phyloP scores from a whole-genome alignment of 1,284 basidiomycete genomes.

The Cystobasidium sp. region DNA sequence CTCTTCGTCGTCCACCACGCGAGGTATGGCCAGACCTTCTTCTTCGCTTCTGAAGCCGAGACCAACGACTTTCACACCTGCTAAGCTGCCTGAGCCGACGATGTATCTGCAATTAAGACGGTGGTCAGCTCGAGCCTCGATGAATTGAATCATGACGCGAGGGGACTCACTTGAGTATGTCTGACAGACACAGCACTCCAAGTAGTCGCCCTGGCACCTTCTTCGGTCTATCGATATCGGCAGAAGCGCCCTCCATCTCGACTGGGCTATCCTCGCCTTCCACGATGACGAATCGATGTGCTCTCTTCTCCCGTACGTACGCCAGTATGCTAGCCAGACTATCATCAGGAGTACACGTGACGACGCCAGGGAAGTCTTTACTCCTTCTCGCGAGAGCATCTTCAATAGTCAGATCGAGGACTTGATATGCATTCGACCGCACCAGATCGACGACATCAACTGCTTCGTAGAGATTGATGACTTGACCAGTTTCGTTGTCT shows the following conservation, averaged over 20 bases:
- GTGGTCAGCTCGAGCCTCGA: not conserved
- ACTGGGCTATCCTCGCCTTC: slow-evolving; percentile 57
- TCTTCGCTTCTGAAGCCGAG: slow-evolving; percentile 41
- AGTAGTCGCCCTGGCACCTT: slow-evolving; percentile 35
- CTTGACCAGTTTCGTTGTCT: slow-evolving; percentile 70
- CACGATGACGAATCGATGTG: slow-evolving; percentile 91
- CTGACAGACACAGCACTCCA: slow-evolving; percentile 35
- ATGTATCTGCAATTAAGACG: slow-evolving; percentile 19
- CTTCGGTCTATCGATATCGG: slow-evolving; percentile 16
- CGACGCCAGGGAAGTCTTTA: slow-evolving; percentile 92
- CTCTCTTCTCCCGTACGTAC: slow-evolving; percentile 87
- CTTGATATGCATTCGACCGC: slow-evolving; percentile 83
- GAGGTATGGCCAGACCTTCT: slow-evolving; percentile 41
- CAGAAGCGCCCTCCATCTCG: slow-evolving; percentile 26
- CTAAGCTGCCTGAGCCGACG: slow-evolving; percentile 40
- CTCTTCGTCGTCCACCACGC: slow-evolving; percentile 40
- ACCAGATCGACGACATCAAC: slow-evolving; percentile 98
- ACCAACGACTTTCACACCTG: slow-evolving; percentile 39
- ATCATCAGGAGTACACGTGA: slow-evolving; percentile 91
- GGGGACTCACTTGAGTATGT: slow-evolving; percentile 27
- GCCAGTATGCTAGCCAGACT: slow-evolving; percentile 90
- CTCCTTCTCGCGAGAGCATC: slow-evolving; percentile 90
- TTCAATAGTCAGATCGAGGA: slow-evolving; percentile 90
- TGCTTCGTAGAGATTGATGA: slow-evolving; percentile 96
- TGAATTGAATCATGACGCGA: too few species aligned